Evolutionary conservation across 768 basidiomycete genomes (phyloP).

Genomic region (Lactifluus subvellereus): DNA sequence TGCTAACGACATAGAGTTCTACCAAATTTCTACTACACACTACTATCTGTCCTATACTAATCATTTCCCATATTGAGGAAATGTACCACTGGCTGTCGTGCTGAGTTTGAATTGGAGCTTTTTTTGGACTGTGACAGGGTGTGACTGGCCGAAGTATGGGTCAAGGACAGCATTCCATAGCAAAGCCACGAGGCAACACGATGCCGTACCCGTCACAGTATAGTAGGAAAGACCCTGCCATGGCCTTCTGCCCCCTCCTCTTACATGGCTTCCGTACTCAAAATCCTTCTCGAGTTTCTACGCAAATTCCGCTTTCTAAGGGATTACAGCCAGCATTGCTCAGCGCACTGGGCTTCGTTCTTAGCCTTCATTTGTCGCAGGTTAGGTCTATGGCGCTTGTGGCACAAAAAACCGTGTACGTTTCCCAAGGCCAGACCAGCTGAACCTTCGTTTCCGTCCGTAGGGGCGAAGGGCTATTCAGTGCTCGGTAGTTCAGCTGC

Average conservation of each 20-base stretch:
- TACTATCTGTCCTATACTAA: no score
- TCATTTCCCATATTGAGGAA: no score
- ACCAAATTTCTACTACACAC: no score
- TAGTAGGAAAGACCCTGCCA: not conserved
- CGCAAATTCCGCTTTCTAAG: not conserved
- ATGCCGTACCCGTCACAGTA: no score
- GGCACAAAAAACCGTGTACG: not conserved
- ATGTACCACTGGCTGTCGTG: no score
- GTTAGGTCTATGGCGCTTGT: not conserved
- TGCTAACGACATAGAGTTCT: no score
- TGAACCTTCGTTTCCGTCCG: not conserved
- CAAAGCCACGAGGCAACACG: not conserved
- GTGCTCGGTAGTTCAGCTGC: not conserved
- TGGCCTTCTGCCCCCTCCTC: not conserved
- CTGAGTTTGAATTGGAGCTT: no score
- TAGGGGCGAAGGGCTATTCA: not conserved
- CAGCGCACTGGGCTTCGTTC: not conserved
- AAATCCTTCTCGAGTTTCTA: not conserved
- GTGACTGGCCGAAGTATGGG: no score
- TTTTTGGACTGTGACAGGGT: no score
- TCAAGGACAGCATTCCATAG: no score
- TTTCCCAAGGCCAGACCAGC: not conserved
- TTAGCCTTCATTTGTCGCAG: slow-evolving; percentile 7
- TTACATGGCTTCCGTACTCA: slow-evolving; percentile 3
- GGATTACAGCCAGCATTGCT: not conserved